phyloP scores from a whole-genome alignment of 768 basidiomycete species.

The Sarcodon aspratus region DNA sequence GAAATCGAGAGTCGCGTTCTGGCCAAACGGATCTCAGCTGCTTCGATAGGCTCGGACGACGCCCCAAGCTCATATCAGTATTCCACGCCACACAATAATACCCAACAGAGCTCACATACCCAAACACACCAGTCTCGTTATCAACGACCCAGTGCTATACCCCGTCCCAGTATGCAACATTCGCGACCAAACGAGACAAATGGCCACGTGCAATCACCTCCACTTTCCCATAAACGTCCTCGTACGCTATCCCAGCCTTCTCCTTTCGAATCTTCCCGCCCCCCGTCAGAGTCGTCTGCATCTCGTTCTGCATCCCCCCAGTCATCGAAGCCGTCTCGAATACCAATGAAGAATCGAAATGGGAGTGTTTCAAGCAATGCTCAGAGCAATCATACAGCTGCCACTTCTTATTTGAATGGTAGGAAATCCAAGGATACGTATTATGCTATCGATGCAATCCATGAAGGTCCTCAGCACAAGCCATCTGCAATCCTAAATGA shows the following conservation, averaged over 20 bases:
- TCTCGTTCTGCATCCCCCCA: conserved; percentile 28
- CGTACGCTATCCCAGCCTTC: conserved; percentile 61
- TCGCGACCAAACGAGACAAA: conserved; percentile 19
- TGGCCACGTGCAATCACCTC: conserved; percentile 7
- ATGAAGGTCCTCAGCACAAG: conserved; percentile 20
- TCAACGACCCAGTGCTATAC: conserved; percentile 31
- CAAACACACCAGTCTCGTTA: conserved; percentile 3
- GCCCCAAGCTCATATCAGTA: conserved; percentile 7
- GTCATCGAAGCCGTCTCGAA: conserved; percentile 29
- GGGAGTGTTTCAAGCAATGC: conserved; percentile 28
- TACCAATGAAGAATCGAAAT: conserved; percentile 31
- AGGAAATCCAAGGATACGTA: neutral
- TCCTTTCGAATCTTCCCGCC: conserved; percentile 27
- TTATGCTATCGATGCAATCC: conserved; percentile 19
- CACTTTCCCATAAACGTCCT: conserved; percentile 29
- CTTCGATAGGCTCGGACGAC: conserved; percentile 42
- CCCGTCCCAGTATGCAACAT: conserved; percentile 31
- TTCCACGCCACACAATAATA: conserved; percentile 12
- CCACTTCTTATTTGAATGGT: neutral
- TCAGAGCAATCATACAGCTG: conserved; percentile 16
- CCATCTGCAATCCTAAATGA: conserved; percentile 48
- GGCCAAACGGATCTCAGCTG: conserved; percentile 63
- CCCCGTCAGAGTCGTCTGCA: conserved; percentile 15
- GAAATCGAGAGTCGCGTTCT: conserved; percentile 74
- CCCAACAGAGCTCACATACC: conserved; percentile 10